A percentile compares a stretch with the other conserved stretches of the same genome.
phyloP scores from a whole-genome alignment of 2,329 filamentous ascomycete genomes.

The Metarhizium guizhouense region DNA sequence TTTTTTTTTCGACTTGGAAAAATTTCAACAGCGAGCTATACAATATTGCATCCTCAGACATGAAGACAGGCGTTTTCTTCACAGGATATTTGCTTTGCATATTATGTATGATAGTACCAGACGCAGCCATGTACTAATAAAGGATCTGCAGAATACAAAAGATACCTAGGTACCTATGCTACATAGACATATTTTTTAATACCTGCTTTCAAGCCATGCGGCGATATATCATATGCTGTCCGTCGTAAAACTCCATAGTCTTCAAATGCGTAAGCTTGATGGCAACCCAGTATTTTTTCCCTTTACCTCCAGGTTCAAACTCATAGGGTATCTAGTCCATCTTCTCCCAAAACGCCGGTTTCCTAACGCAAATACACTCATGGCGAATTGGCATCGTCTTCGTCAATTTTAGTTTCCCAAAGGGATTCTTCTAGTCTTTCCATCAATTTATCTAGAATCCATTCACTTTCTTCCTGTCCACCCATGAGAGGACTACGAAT shows the following conservation, averaged over 20 bases:
- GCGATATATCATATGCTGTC: not conserved
- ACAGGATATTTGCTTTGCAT: not conserved
- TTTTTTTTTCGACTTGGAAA: not conserved
- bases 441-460: conserved; percentile 60
- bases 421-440: conserved; percentile 36
- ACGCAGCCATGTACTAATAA: not conserved
- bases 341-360: not conserved
- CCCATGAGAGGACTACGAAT: conserved; percentile 61
- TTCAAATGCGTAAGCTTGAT: not conserved
- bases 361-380: not conserved
- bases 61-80: not conserved
- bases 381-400: conserved; percentile 1
- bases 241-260: not conserved
- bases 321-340: not conserved
- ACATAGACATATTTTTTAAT: not conserved
- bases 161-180: not conserved
- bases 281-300: not conserved
- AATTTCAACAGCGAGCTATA: not conserved
- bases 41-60: not conserved
- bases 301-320: not conserved
- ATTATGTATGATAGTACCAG: not conserved
- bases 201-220: not conserved
- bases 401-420: conserved; percentile 7
- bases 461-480: conserved; percentile 58
- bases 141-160: not conserved